A percentile compares a stretch with the other conserved stretches of the same genome.
These are phyloP conservation scores for Clohesyomyces aquaticus DNA, from an alignment of 495 filamentous ascomycete genomes.

Conservation along the genomic window DNA sequence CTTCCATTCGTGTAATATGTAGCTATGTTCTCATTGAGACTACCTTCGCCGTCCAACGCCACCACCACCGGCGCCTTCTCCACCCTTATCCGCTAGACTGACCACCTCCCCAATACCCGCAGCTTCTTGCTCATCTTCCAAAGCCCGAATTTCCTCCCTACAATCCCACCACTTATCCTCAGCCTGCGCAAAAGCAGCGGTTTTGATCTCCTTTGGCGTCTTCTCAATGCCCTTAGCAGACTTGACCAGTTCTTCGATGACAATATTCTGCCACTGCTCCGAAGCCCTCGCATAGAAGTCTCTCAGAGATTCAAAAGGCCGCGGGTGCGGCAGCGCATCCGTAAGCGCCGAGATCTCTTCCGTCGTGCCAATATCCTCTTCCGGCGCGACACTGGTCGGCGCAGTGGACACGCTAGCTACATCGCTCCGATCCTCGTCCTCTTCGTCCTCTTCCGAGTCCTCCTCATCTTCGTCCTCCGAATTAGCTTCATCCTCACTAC, in stretches of 20 bases:
- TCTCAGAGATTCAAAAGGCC: constrained; percentile 88
- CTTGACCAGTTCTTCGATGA: constrained; percentile 69
- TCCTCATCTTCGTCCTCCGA: constrained; percentile 65
- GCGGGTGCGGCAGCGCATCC: constrained; percentile 65
- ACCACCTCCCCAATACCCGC: constrained; percentile 96
- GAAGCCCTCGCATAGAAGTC: constrained; percentile 92
- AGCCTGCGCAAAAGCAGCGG: constrained; percentile 81
- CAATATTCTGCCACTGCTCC: constrained; percentile 82
- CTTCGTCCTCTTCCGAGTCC: constrained; percentile 69
- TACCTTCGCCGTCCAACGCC: constrained; percentile 8
- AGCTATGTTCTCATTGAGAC: no score
- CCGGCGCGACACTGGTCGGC: constrained; percentile 46
- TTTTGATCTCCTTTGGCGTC: constrained; percentile 86
- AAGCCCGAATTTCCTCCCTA: constrained; percentile 85
- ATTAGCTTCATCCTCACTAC: constrained; percentile 53
- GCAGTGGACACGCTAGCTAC: constrained; percentile 48
- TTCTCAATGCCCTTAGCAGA: constrained; percentile 61
- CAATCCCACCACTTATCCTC: constrained; percentile 99
- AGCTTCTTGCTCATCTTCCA: constrained; percentile 96
- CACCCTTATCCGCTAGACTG: constrained; percentile 67
- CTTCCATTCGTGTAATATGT: no score
- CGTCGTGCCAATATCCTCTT: constrained; percentile 52
- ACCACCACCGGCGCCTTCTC: constrained; percentile 26
- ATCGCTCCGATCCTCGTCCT: constrained; percentile 53
- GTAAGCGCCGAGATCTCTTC: constrained; percentile 52